These are phyloP conservation scores for Colletotrichum gloeosporioides DNA, from an alignment of 2,329 filamentous ascomycete genomes.

Conservation along the genomic window DNA sequence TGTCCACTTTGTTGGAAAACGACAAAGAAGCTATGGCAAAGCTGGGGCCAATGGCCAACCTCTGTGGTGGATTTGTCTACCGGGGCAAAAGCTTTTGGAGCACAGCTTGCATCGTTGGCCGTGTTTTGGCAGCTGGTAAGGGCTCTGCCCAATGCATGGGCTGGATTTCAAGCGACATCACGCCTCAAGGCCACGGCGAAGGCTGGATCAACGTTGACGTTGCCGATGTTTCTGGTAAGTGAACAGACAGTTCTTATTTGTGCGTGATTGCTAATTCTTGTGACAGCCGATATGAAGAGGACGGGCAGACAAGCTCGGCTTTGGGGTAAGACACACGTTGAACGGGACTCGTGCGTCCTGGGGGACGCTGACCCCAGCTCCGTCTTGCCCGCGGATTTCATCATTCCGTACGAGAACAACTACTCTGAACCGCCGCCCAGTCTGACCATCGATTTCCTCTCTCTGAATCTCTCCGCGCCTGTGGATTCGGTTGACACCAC, in stretches of 20 bases:
- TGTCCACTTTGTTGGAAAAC: slow-evolving; percentile 70
- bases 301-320: slow-evolving; percentile 63
- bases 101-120: slow-evolving; percentile 68
- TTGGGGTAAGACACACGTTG: slow-evolving; percentile 65
- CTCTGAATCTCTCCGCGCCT: slow-evolving; percentile 53
- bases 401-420: slow-evolving; percentile 62
- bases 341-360: slow-evolving; percentile 64
- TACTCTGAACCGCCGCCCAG: slow-evolving; percentile 54
- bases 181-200: slow-evolving; percentile 55
- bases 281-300: slow-evolving; percentile 52
- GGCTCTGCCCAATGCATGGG: slow-evolving; percentile 71
- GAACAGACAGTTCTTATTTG: neutral
- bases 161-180: slow-evolving; percentile 68
- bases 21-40: slow-evolving; percentile 63
- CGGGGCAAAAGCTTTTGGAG: slow-evolving; percentile 72
- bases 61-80: slow-evolving; percentile 71
- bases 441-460: slow-evolving; percentile 54
- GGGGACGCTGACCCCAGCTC: slow-evolving; percentile 61
- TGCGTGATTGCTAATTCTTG: slow-evolving; percentile 6
- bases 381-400: slow-evolving; percentile 66
- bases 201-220: slow-evolving; percentile 66
- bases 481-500: slow-evolving; percentile 50
- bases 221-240: slow-evolving; percentile 57
- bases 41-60: slow-evolving; percentile 65
- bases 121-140: slow-evolving; percentile 66